These are phyloP conservation scores for Fusarium papillatum DNA, from an alignment of 2,329 filamentous ascomycete genomes.

Conservation along the genomic window DNA sequence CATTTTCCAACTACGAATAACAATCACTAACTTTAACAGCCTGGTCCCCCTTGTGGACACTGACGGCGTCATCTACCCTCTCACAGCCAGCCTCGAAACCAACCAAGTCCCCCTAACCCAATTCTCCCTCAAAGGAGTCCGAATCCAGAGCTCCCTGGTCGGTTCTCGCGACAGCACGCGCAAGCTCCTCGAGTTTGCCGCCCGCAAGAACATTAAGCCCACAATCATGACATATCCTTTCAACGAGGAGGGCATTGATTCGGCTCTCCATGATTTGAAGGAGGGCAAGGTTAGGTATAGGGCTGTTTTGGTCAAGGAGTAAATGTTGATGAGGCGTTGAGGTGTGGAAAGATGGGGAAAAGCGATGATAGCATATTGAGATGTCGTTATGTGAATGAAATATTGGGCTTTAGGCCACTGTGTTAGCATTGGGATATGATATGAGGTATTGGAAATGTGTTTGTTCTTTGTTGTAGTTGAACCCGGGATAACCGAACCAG, in stretches of 20 bases:
- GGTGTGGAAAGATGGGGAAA: not conserved
- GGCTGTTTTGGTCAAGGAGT: conserved; percentile 45
- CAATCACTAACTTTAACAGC: conserved; percentile 1
- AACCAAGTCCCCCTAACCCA: conserved; percentile 26
- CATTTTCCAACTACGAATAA: accelerated
- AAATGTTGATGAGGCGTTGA: not conserved
- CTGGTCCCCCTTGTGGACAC: conserved; percentile 28
- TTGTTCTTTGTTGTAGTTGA: too few species aligned
- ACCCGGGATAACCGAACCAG: too few species aligned
- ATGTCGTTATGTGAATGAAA: not conserved
- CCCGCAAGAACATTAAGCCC: conserved; percentile 43
- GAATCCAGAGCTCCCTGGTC: conserved; percentile 24
- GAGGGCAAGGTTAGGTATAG: conserved; percentile 48
- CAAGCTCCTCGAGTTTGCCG: conserved; percentile 46
- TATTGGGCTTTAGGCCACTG: too few species aligned
- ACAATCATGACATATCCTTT: conserved; percentile 46
- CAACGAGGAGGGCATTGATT: conserved; percentile 48
- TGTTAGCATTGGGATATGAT: too few species aligned
- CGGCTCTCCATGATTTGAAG: conserved; percentile 51
- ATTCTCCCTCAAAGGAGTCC: conserved; percentile 33
- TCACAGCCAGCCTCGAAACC: conserved; percentile 25
- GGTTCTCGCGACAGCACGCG: conserved; percentile 22
- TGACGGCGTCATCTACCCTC: conserved; percentile 29
- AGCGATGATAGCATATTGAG: not conserved
- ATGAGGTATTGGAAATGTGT: too few species aligned